Conservation (phyloP, 225 moss, liverwort and hornwort species). For the Climacium dendroides region DNA sequence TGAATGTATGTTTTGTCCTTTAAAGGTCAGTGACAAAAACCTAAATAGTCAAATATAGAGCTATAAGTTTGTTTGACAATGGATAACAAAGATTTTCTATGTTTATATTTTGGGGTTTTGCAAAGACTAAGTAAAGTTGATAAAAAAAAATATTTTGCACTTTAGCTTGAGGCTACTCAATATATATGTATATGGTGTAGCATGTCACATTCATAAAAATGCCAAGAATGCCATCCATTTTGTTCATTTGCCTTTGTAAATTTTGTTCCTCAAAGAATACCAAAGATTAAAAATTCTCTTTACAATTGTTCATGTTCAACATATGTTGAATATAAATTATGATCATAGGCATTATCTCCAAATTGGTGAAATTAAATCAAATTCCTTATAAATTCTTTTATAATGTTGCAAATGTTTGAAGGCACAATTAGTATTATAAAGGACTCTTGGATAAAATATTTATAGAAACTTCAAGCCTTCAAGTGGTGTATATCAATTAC, state of each 20-base stretch:
- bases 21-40: neutral
- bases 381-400: no score
- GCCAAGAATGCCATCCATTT: neutral
- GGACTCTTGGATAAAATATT: neutral
- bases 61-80: neutral
- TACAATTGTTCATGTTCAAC: neutral
- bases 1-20: fast-evolving
- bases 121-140: neutral
- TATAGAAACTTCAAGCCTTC: neutral
- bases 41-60: neutral
- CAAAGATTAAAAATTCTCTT: no score
- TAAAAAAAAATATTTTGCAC: neutral
- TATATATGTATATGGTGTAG: neutral
- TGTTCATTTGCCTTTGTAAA: fast-evolving
- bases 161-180: fast-evolving
- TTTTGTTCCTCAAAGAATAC: no score
- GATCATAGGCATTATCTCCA: neutral
- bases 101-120: no score
- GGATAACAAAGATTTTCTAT: neutral
- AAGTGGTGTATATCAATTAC: no score
- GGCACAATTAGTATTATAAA: fast-evolving
- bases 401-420: neutral
- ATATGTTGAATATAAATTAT: fast-evolving
- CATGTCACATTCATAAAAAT: neutral
- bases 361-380: neutral